Conservation (phyloP, 805 yeast genomes). For the Lachancea thermotolerans region DNA sequence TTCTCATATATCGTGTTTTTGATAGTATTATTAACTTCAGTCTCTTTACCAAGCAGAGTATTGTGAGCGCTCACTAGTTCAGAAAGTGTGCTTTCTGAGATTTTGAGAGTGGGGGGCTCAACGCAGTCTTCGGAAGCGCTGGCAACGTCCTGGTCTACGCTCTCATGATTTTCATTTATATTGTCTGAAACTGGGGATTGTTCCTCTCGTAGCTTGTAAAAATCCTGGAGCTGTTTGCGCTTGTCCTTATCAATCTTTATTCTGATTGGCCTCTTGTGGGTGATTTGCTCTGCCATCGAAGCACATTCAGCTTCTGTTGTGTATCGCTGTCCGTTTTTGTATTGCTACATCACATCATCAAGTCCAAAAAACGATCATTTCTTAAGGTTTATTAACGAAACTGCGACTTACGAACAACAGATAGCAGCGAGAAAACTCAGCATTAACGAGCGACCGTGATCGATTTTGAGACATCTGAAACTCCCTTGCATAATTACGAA, state of each 20-base stretch:
- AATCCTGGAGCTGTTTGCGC: slow-evolving; percentile 22
- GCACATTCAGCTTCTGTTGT: neutral
- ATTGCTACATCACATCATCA: neutral
- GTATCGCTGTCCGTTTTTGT: neutral
- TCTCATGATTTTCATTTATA: neutral
- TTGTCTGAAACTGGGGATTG: neutral
- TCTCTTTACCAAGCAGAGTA: slow-evolving; percentile 23
- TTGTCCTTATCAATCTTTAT: slow-evolving; percentile 20
- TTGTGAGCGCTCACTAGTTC: slow-evolving; percentile 25
- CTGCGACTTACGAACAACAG: neutral
- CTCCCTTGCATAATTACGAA: neutral
- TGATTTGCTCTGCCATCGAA: slow-evolving; percentile 27
- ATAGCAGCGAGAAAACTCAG: neutral
- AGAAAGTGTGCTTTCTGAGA: slow-evolving; percentile 10
- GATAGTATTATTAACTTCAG: slow-evolving; percentile 37
- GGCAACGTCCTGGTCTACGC: no score
- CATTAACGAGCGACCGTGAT: neutral
- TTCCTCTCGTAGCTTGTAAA: slow-evolving; percentile 14
- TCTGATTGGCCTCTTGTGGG: slow-evolving; percentile 26
- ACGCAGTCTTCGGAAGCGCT: neutral
- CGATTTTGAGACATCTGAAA: neutral
- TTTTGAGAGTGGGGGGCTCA: neutral
- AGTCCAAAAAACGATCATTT: neutral
- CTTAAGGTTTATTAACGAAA: neutral
- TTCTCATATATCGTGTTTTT: slow-evolving; percentile 70